Conservation (phyloP, 768 basidiomycete species). For the Clitopilus passeckerianus region DNA sequence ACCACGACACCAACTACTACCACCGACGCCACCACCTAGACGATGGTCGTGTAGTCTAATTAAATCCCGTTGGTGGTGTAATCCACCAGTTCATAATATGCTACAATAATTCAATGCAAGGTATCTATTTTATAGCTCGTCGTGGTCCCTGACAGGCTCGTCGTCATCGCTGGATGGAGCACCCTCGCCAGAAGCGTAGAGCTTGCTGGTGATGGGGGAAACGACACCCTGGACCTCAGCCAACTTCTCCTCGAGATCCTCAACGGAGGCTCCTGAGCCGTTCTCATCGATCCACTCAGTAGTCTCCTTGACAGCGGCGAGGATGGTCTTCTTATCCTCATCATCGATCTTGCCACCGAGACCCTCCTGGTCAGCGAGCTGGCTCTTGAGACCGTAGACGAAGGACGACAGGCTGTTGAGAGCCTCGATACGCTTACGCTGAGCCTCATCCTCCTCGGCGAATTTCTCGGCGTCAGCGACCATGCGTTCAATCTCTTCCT, state of each 20-base stretch:
- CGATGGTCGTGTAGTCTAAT: neutral
- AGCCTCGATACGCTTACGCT: conserved; percentile 81
- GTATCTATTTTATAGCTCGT: conserved; percentile 34
- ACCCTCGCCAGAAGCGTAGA: conserved; percentile 47
- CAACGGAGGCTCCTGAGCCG: conserved; percentile 67
- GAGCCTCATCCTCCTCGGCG: conserved; percentile 61
- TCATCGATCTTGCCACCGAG: conserved; percentile 84
- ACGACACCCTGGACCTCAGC: conserved; percentile 69
- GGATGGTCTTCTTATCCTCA: conserved; percentile 81
- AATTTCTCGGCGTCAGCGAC: conserved; percentile 92
- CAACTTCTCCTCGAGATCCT: conserved; percentile 92
- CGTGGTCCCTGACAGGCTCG: conserved; percentile 35
- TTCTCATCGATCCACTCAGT: conserved; percentile 92
- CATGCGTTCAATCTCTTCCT: conserved; percentile 95
- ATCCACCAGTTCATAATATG: neutral
- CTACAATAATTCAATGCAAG: neutral
- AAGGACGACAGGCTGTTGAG: conserved; percentile 78
- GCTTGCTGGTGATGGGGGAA: conserved; percentile 81
- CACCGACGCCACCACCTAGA: too few species aligned
- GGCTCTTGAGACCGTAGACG: conserved; percentile 83
- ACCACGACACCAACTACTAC: neutral
- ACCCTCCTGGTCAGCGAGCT: conserved; percentile 82
- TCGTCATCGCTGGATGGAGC: conserved; percentile 36
- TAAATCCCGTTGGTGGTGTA: neutral
- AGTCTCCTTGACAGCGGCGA: conserved; percentile 79